Evolutionary conservation across 805 yeast genomes (phyloP).

Genomic region (Ogataea ramenticola): DNA sequence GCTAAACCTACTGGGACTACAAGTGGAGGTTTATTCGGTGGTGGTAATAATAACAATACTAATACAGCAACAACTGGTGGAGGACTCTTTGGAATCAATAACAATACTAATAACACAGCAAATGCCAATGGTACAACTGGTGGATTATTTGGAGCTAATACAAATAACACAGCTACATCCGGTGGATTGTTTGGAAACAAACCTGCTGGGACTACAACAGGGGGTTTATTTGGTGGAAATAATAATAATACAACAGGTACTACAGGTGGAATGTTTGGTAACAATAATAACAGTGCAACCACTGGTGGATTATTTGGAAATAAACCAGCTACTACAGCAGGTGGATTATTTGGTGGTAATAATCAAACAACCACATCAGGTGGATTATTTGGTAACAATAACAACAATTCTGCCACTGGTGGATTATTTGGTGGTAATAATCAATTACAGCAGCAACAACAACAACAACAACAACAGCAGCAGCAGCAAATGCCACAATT

Average conservation of each 20-base stretch:
- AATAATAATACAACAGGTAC: slow-evolving; percentile 2
- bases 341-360: slow-evolving; percentile 26
- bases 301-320: slow-evolving; percentile 6
- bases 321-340: slow-evolving; percentile 5
- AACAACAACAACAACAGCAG: slow-evolving; percentile 25
- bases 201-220: slow-evolving; percentile 11
- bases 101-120: neutral
- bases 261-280: slow-evolving; percentile 1
- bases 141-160: slow-evolving; percentile 19
- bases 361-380: slow-evolving; percentile 18
- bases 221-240: slow-evolving; percentile 28
- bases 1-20: slow-evolving; percentile 7
- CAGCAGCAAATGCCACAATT: slow-evolving; percentile 37
- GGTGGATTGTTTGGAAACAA: slow-evolving; percentile 22
- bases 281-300: slow-evolving; percentile 3
- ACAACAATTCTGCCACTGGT: slow-evolving; percentile 17
- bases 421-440: slow-evolving; percentile 28
- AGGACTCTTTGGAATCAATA: slow-evolving; percentile 23
- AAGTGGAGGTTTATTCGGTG: slow-evolving; percentile 26
- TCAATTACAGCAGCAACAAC: slow-evolving; percentile 4
- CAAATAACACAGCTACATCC: slow-evolving; percentile 6
- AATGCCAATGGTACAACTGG: slow-evolving; percentile 5
- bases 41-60: slow-evolving; percentile 5
- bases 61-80: slow-evolving; percentile 5
- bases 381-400: slow-evolving; percentile 24